Evolutionary conservation across 2,329 filamentous ascomycete genomes (phyloP), one percentile per base, ranked within the genome.

Genomic region (Ceratocystis variospora): DNA sequence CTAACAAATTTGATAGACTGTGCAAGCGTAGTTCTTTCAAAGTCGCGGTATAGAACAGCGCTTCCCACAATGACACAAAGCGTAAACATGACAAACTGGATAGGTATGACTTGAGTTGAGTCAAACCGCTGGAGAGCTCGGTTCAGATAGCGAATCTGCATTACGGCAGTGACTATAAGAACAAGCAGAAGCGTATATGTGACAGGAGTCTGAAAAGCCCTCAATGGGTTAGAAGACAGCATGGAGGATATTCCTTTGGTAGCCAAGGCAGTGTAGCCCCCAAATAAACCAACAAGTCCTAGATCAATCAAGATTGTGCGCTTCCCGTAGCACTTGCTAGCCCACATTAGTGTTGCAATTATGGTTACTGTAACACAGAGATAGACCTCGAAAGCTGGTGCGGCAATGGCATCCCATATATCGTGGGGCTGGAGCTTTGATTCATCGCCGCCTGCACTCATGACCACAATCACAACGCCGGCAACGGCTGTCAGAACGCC

Each of bases 91-190:
- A 99, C 94, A 71, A 99, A 99, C 73, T 99, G 94, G 15, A 94
- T 94, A 0, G 94, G 94, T 69, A 99, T 99, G 71, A 99, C 94
- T 74, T 96, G 91, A 0, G 94, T 99, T 5, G 94, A 96, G 75
- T 96, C 90, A 77, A 97, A 99, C 61, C 89, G 86, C 74, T 96
- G 92, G 64, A 99, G 79, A 0, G 83, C 81, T 70, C 82, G 89
- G 77, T 97, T 99, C 74, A 99, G 83, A 73, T 97, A 99, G 73
- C 90, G 93, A 71, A 99, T 93, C 77, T 99, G 94, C 88, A 97
- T 91, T 68, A 99, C 79, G 5, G 94, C 94, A 0, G 93, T 97
- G 59, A 79, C 82, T 19, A 94, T 80, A 31, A 99, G 81, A 62
- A 97, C 81, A 63, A 88, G 78, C 7, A 94, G 75, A n/a, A 99